These are phyloP conservation scores for Suhomyces wounanorum DNA, from an alignment of 1,139 yeast genomes.

Conservation along the genomic window DNA sequence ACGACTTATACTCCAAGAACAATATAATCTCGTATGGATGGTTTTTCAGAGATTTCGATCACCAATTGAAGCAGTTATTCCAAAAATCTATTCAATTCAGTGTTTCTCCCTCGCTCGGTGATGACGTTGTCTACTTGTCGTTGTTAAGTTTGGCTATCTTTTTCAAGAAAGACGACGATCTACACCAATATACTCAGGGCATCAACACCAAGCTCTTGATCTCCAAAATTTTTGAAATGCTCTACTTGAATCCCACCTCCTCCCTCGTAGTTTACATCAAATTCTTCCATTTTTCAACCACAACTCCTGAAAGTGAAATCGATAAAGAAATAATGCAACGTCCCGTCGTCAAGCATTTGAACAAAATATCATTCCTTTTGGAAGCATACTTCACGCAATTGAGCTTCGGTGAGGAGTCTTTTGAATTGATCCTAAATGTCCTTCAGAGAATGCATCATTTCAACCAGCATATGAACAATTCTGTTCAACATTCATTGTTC, in stretches of 20 bases:
- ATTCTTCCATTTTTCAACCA: slow-evolving; percentile 19
- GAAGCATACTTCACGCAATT: slow-evolving; percentile 35
- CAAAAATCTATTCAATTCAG: slow-evolving; percentile 26
- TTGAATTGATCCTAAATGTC: slow-evolving; percentile 23
- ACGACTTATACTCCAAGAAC: slow-evolving; percentile 32
- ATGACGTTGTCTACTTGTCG: slow-evolving; percentile 31
- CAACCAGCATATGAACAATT: slow-evolving; percentile 27
- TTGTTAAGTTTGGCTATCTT: slow-evolving; percentile 38
- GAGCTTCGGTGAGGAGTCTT: slow-evolving; percentile 20
- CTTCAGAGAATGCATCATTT: slow-evolving; percentile 27
- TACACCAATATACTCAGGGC: slow-evolving; percentile 27
- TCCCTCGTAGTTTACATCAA: slow-evolving; percentile 19
- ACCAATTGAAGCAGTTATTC: slow-evolving; percentile 26
- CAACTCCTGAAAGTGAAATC: slow-evolving; percentile 18
- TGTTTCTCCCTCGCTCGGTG: slow-evolving; percentile 25
- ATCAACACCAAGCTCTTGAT: slow-evolving; percentile 27
- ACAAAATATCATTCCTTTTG: slow-evolving; percentile 48
- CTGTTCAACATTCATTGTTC: slow-evolving; percentile 27
- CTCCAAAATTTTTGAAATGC: slow-evolving; percentile 23
- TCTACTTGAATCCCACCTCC: slow-evolving; percentile 22
- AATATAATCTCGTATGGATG: slow-evolving; percentile 27
- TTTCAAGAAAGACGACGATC: slow-evolving; percentile 25
- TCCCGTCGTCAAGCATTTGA: slow-evolving; percentile 55
- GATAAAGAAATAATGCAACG: slow-evolving; percentile 24
- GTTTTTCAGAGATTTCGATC: slow-evolving; percentile 41